These are phyloP conservation scores for Paspalum vaginatum DNA, from an alignment of 176 grass and related monocot genomes.

Conservation along the genomic window DNA sequence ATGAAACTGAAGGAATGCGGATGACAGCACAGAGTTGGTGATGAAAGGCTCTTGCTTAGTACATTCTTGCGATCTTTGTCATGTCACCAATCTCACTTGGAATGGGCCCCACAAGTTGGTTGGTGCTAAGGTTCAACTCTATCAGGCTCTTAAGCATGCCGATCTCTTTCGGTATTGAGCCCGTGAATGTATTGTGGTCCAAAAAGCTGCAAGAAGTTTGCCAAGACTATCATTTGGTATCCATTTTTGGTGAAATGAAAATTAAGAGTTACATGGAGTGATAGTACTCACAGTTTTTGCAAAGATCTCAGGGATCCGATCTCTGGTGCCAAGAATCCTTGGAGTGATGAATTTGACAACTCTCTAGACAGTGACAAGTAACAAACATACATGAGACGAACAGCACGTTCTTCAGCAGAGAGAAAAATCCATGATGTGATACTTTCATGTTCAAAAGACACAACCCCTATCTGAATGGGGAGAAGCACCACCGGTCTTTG, in stretches of 20 bases:
- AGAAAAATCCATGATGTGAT: neutral
- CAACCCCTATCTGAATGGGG: conserved; percentile 4
- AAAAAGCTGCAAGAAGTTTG: conserved; percentile 53
- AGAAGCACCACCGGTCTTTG: neutral
- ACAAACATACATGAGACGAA: neutral
- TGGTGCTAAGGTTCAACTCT: conserved; percentile 63
- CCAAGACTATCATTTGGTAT: neutral
- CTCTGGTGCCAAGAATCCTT: conserved; percentile 65
- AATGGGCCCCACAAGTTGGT: conserved; percentile 64
- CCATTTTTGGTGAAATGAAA: neutral
- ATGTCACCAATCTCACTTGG: conserved; percentile 64
- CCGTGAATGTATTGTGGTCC: conserved; percentile 58
- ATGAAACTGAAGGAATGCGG: conserved; percentile 25
- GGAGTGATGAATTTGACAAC: conserved; percentile 71
- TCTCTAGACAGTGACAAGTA: conserved; percentile 49
- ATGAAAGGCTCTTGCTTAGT: conserved; percentile 22
- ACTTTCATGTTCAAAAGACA: conserved; percentile 2
- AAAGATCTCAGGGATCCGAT: conserved; percentile 64
- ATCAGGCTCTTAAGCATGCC: conserved; percentile 54
- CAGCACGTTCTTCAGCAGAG: neutral
- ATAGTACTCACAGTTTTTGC: conserved; percentile 61
- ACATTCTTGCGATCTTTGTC: conserved; percentile 74
- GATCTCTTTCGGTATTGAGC: conserved; percentile 67
- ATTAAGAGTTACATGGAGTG: neutral
- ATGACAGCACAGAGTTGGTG: neutral